Base-by-base conservation (phyloP, 1,284 basidiomycete genomes). In the Gomphus bonarii region DNA sequence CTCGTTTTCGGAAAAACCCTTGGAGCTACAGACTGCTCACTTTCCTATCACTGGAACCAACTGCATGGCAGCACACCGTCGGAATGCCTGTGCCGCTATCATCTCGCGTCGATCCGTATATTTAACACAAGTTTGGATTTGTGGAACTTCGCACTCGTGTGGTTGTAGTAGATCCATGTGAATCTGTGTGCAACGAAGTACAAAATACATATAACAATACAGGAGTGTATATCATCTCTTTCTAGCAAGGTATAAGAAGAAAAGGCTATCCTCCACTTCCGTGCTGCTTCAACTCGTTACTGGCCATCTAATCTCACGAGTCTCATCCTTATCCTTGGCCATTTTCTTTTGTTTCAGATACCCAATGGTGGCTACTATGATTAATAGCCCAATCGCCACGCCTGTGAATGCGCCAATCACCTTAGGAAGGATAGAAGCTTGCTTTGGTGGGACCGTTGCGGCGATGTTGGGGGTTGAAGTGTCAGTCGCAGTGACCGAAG, bases 11-110 rank as follows among this genome's bases (percentile, higher is more conserved):
- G 68, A 9, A 52, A 64, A n/a, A 70, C 70, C 14, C n/a, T 53
- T n/a, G 1, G 1, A 7, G 46, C 50, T 42, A 16, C 35, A 57
- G 43, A 52, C 46, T 56, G 1, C 25, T 51, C 7, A 42, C 56
- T 22, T 42, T 59, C 16, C 42, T 57, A 5, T 22, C 35, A 42
- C 14, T 22, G 12, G 20, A 20, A 11, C 16, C 43, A 28, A 49
- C 50, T 12, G 36, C 33, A n/a, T 43, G 28, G 30, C 57, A 74
- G 69, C 74, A 75, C 58, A 62, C 63, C n/a, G 57, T 64, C 12
- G 73, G 73, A 10, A 67, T 69, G 31, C 65, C 70, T 12, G 16
- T 7, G 12, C n/a, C 9, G 14, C 33, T 38, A n/a, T n/a, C 22
- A 5, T 43, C 51, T 10, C 33, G 22, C 8, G 49, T 62, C 9